Conservation (phyloP, 1,139 yeast genomes). For the Yamadazyma triangularis region DNA sequence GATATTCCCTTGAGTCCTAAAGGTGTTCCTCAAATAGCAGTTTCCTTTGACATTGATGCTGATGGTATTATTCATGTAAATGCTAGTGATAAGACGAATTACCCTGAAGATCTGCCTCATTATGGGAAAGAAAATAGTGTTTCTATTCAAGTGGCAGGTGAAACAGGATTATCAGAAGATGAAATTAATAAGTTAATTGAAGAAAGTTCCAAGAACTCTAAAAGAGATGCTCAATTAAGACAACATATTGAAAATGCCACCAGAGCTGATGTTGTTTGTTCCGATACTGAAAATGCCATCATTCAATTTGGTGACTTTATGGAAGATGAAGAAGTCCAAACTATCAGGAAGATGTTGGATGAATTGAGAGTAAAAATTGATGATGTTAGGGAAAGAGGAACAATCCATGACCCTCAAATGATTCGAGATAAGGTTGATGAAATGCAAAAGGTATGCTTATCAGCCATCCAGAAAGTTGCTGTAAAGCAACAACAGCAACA, state of each 20-base stretch:
- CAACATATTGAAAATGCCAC: slow-evolving; percentile 45
- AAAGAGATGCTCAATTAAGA: slow-evolving; percentile 39
- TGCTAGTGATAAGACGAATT: slow-evolving; percentile 62
- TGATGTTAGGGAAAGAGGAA: slow-evolving; percentile 36
- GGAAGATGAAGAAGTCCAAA: slow-evolving; percentile 32
- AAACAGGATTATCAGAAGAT: slow-evolving; percentile 61
- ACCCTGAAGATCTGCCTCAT: slow-evolving; percentile 27
- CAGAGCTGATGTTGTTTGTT: slow-evolving; percentile 51
- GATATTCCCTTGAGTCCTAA: slow-evolving; percentile 72
- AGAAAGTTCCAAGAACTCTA: slow-evolving; percentile 42
- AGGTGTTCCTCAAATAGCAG: slow-evolving; percentile 73
- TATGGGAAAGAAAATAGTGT: slow-evolving; percentile 33
- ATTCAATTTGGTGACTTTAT: slow-evolving; percentile 38
- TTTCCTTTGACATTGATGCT: slow-evolving; percentile 72
- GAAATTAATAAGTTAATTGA: slow-evolving; percentile 56
- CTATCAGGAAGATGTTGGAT: slow-evolving; percentile 25
- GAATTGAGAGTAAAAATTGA: slow-evolving; percentile 40
- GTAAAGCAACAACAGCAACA: slow-evolving; percentile 27
- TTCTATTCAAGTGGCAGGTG: slow-evolving; percentile 68
- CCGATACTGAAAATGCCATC: slow-evolving; percentile 52
- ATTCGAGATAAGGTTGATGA: slow-evolving; percentile 44
- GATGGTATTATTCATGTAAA: slow-evolving; percentile 78
- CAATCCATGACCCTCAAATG: slow-evolving; percentile 29
- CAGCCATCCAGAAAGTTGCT: slow-evolving; percentile 52
- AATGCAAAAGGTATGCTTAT: slow-evolving; percentile 48